Percentiles rank a stretch among this genome's conserved stretches.
phyloP scores from a whole-genome alignment of 1,284 basidiomycete species.

The Ganoderma resinaceum region DNA sequence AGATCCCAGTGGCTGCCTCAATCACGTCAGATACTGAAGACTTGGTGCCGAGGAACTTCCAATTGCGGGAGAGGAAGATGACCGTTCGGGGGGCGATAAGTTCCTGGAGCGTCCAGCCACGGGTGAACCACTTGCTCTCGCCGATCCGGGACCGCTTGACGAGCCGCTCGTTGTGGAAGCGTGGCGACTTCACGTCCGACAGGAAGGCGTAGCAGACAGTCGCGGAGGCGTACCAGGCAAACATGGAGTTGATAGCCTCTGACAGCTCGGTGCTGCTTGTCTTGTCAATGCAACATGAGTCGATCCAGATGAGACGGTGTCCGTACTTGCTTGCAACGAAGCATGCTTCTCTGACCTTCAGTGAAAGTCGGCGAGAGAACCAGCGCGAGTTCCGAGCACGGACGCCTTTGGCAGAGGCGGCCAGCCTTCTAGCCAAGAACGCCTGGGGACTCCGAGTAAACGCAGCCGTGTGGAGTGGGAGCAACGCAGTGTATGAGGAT shows the following conservation, averaged over 20 bases:
- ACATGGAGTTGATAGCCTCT: constrained; percentile 2
- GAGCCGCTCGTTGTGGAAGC: not conserved
- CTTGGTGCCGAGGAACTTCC: constrained; percentile 15
- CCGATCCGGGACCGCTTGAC: not conserved
- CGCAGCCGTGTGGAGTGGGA: not conserved
- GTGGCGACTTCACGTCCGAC: not conserved
- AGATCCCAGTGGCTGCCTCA: constrained; percentile 4
- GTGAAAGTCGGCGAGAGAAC: not conserved
- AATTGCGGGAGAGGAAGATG: constrained; percentile 11
- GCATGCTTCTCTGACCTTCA: not conserved
- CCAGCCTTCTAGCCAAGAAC: not conserved
- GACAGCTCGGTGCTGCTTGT: constrained; percentile 1
- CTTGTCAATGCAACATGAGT: constrained; percentile 5
- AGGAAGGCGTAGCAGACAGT: constrained; percentile 1
- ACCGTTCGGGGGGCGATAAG: constrained; percentile 11
- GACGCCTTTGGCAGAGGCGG: not conserved
- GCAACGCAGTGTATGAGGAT: not conserved
- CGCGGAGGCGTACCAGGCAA: not conserved
- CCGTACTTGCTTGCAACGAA: not conserved
- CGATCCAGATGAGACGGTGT: not conserved
- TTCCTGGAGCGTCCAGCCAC: constrained; percentile 12
- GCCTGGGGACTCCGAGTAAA: not conserved
- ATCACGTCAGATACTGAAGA: not conserved
- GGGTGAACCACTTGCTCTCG: not conserved
- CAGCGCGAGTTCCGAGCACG: not conserved